Base-by-base conservation (phyloP, 306 rosid genomes). In the Aeschynomene evenia region DNA sequence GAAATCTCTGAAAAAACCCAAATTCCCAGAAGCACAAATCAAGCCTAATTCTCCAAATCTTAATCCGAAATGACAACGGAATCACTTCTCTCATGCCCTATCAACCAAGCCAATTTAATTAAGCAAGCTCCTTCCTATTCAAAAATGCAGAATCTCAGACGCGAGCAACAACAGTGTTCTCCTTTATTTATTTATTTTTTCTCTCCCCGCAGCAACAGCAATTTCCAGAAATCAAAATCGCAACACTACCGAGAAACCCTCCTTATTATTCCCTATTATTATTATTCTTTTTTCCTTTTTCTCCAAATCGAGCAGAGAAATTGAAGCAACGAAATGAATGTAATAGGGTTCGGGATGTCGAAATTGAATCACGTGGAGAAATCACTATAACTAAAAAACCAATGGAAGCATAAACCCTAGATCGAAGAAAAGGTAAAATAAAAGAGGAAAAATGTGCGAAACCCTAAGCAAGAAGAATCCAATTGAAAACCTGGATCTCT, bases 401-500 rank as follows among this genome's bases (percentile, higher is more conserved):
- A 50, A 68, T 39, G 57, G 37, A 74, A 59, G 78, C 68, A 79
- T 75, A 83, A 80, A 85, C 87, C 91, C 89, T 80, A 78, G 93
- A 89, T 83, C 94, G 82, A 73, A 51, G 12, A 48, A 71, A 63
- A 50, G 21, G 69, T 61, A 57, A 84, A 66, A 5, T 4, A 24
- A 50, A 50, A 19, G 4, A 19, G 9, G 52, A 7, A 76, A 34
- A 77, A 57, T n/a, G 73, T 16, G 66, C 54, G 72, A 75, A 71
- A 78, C 83, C 73, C 87, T 78, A 82, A 77, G 72, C 29, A 29
- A 64, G 31, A 79, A 64, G 31, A 77, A 53, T 68, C 89, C 85
- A 82, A 84, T 80, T 72, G 65, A 70, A 84, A 88, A 81, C 89
- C 89, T 81, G 93, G 85, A 83, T 81, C 76, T 81, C 76, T 81